phyloP scores from a whole-genome alignment of 768 basidiomycete species.

The Albatrellus ellisii region DNA sequence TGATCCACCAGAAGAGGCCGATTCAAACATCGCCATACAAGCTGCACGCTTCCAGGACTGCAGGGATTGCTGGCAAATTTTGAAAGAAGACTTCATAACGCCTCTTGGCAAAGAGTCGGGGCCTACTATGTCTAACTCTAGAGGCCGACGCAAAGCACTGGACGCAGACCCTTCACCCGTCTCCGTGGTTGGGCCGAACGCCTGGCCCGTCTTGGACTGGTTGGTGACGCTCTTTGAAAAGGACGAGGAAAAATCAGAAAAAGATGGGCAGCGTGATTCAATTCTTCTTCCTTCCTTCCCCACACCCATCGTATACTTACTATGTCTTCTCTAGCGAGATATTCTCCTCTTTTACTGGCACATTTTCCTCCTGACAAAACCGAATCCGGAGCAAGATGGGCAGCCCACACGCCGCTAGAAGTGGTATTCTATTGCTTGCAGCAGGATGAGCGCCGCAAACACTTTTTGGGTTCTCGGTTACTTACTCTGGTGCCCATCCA shows the following conservation, averaged over 20 bases:
- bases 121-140: too few species aligned
- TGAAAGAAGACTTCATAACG: conserved; percentile 10
- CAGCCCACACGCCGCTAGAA: conserved; percentile 36
- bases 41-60: conserved; percentile 12
- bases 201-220: conserved; percentile 68
- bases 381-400: conserved; percentile 38
- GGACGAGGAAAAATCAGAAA: conserved; percentile 33
- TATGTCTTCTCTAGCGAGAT: conserved; percentile 20
- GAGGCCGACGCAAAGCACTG: too few species aligned
- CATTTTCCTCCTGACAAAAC: conserved; percentile 46
- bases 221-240: conserved; percentile 53
- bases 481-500: conserved; percentile 19
- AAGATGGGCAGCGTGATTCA: conserved; percentile 26
- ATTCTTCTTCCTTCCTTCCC: conserved; percentile 6
- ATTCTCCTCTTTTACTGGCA: conserved; percentile 40
- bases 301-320: conserved; percentile 3
- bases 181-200: conserved; percentile 38
- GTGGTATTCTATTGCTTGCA: conserved; percentile 22
- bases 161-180: conserved; percentile 17
- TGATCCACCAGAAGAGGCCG: conserved; percentile 4
- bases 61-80: conserved; percentile 15
- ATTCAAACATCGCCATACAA: conserved; percentile 10
- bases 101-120: conserved; percentile 1
- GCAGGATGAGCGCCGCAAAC: conserved; percentile 15
- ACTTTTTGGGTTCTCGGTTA: conserved; percentile 17